Evolutionary conservation across 2,329 filamentous ascomycete genomes (phyloP), one percentile per base, ranked within the genome.

Genomic region (Xenosphaeropsis pyriputrescens): DNA sequence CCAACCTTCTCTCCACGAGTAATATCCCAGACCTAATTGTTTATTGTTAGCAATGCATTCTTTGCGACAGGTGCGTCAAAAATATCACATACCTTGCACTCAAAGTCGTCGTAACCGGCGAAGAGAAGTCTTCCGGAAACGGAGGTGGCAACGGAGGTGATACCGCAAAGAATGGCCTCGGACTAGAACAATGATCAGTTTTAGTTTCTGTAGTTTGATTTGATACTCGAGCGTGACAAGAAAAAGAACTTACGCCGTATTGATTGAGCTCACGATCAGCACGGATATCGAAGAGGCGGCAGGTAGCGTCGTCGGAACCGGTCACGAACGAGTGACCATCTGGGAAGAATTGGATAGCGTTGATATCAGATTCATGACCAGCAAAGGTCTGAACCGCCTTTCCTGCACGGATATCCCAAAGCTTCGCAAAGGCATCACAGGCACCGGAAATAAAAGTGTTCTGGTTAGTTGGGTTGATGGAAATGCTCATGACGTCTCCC

Each of bases 381-480:
- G 91, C 88, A 60, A 98, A 98, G 2, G 91, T 98, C 68, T 98
- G 91, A 37, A 94, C 88, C 48, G 91, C 93, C 71, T 95, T 95
- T 55, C 93, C 89, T 48, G 91, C 88, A 56, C 91, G 84, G 50
- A 96, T 94, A 66, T 98, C 91, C 91, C 91, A 98, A 40, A 98
- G 68, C 65, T 98, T 98, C 41, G 91, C 91, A 57, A 96, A 98
- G 13, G 89, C 88, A 60, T 98, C 91, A 63, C 91, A 98, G 52
- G 91, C 91, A 59, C 91, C 91, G n/a, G 91, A 96, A 46, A 96
- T 91, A 58, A 98, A 98, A 46, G 93, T 91, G 64, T 96, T 96
- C 63, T 94, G 88, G 67, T 96, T 95, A 45, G 93, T 93, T 1
- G 91, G 91, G 66, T 98, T 96, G 62, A 98, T 84, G 72, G 89